Conservation (phyloP, 345 rosid species). For the Geranium rotundifolium region DNA sequence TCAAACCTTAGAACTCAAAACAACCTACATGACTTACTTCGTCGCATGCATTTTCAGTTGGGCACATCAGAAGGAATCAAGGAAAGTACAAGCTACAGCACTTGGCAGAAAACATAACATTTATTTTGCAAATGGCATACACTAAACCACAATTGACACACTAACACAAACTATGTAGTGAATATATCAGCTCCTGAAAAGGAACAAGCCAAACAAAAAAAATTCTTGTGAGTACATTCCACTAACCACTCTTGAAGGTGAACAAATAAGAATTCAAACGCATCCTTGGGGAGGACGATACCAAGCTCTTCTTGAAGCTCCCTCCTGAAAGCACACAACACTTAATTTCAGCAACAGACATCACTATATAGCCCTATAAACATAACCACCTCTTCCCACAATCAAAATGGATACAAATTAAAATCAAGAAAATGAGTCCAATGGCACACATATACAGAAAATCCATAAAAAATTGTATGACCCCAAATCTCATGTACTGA, state of each 20-base stretch:
- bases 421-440: neutral
- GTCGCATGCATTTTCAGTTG: neutral
- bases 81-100: neutral
- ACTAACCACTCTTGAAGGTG: conserved; percentile 76
- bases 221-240: neutral
- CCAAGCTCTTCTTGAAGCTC: conserved; percentile 95
- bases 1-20: neutral
- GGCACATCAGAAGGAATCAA: neutral
- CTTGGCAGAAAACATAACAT: neutral
- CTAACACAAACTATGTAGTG: neutral
- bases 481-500: neutral
- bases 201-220: neutral
- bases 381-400: neutral
- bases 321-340: conserved; percentile 32
- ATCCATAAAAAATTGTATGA: neutral
- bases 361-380: conserved; percentile 1
- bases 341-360: conserved; percentile 2
- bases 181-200: neutral
- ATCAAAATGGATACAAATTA: too few species aligned
- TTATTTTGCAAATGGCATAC: neutral
- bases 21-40: neutral
- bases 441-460: too few species aligned
- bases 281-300: conserved; percentile 67
- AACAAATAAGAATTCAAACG: conserved; percentile 65
- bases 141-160: neutral